Percentiles rank a stretch among this genome's conserved stretches.
Conservation (phyloP, 192 early-diverging fungal species). For the Coemansia sp. region DNA sequence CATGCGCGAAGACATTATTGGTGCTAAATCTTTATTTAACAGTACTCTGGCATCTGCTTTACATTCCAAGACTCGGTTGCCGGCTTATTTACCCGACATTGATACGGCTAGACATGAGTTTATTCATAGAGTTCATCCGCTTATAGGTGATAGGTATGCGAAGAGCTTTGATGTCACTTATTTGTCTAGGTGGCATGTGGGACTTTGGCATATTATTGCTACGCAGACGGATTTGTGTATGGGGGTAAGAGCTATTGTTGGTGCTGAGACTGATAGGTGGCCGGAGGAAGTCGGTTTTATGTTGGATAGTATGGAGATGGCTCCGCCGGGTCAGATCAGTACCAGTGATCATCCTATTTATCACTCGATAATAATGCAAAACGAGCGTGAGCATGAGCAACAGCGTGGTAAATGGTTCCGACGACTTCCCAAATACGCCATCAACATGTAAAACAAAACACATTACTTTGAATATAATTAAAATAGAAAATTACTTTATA, state of each 20-base stretch:
- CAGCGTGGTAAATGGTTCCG: constrained; percentile 32
- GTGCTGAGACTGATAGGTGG: constrained; percentile 41
- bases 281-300: constrained; percentile 43
- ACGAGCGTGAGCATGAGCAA: not conserved
- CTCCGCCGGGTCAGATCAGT: constrained; percentile 13
- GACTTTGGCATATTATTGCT: constrained; percentile 42
- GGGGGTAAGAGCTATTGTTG: constrained; percentile 37
- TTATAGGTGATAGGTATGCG: constrained; percentile 21
- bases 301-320: constrained; percentile 31
- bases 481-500: not conserved
- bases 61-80: constrained; percentile 14
- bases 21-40: constrained; percentile 38
- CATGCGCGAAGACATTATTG: constrained; percentile 50
- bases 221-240: constrained; percentile 31
- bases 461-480: not conserved
- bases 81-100: constrained; percentile 41
- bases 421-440: constrained; percentile 37
- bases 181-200: constrained; percentile 38
- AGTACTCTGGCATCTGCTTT: constrained; percentile 29
- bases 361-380: not conserved
- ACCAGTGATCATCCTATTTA: not conserved
- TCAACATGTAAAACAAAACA: not conserved
- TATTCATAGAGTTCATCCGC: constrained; percentile 19
- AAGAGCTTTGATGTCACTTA: constrained; percentile 41
- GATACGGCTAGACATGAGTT: constrained; percentile 34